Evolutionary conservation across 2,329 filamentous ascomycete species (phyloP).

Genomic region (Cordyceps militaris): DNA sequence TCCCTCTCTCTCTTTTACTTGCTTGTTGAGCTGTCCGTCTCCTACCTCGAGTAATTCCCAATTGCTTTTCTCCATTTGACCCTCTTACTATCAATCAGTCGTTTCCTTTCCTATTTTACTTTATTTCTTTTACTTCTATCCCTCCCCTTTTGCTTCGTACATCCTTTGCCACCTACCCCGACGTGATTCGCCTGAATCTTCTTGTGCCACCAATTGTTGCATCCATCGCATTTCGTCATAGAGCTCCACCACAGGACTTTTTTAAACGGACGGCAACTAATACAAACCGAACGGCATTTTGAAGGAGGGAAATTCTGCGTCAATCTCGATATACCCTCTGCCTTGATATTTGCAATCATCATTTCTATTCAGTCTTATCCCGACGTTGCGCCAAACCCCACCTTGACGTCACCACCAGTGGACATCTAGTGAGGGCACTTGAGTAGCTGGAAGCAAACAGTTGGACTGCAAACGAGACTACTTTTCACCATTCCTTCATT

Average conservation of each 20-base stretch:
- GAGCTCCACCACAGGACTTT: conserved; percentile 9
- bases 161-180: not conserved
- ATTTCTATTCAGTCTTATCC: not conserved
- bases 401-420: not conserved
- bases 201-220: not conserved
- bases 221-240: conserved; percentile 5
- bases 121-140: not conserved
- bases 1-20: not conserved
- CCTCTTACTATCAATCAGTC: not conserved
- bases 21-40: not conserved
- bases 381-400: not conserved
- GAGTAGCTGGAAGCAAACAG: not conserved
- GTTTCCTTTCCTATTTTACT: not conserved
- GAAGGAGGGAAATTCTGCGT: not conserved
- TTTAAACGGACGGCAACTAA: conserved; percentile 1
- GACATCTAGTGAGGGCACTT: not conserved
- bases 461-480: not conserved
- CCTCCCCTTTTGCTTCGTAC: not conserved
- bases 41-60: not conserved
- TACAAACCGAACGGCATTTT: not conserved
- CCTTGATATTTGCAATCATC: not conserved
- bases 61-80: not conserved
- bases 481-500: not conserved
- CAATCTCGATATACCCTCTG: not conserved
- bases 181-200: not conserved